Evolutionary conservation across 2,329 filamentous ascomycete genomes (phyloP), one percentile per base, ranked within the genome.

Genomic region (Salinomyces thailandicus): DNA sequence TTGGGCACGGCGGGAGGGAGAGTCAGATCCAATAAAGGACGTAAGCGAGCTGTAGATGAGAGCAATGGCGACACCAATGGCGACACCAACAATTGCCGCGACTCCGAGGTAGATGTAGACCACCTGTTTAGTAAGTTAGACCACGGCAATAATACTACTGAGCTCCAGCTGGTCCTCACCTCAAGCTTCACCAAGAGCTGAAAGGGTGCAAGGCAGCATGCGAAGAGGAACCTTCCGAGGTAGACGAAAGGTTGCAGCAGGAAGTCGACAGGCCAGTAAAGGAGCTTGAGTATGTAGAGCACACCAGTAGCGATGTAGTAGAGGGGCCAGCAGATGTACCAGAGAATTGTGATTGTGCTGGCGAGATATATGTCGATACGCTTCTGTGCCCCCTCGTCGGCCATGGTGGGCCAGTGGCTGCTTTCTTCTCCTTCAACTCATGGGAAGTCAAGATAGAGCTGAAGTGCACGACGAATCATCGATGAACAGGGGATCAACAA

Each of bases 11-110:
- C 48, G 4, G 57, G 38, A n/a, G 38, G 22, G 3, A 55, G 41
- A 9, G 22, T 26, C n/a, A 2, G 22, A 26, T 26, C 22, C 22
- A n/a, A 26, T 26, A 3, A 49, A 24, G 14, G 31, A 35, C 5
- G 44, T 33, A 5, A 55, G 31, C 18, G 72, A 52, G 38, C 62
- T 65, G 39, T 76, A 79, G 13, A 68, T 65, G 36, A 74, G 60
- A 50, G 74, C 70, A 29, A 86, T 58, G 13, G 72, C 46, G 34
- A 77, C 57, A 35, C 81, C 83, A 18, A 77, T 64, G 8, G 74
- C 34, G 35, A 78, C 61, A n/a, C 84, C 84, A 35, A 85, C 67
- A 13, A 82, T 58, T 19, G 73, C 69, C 5, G 82, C 84, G 16
- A 77, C 70, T 33, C 76, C 77, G 31, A 86, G 66, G 50, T 70